A percentile compares a stretch with the other conserved stretches of the same genome.
Evolutionary conservation across 495 filamentous ascomycete genomes (phyloP).

Genomic region (Penicillium flavigenum): DNA sequence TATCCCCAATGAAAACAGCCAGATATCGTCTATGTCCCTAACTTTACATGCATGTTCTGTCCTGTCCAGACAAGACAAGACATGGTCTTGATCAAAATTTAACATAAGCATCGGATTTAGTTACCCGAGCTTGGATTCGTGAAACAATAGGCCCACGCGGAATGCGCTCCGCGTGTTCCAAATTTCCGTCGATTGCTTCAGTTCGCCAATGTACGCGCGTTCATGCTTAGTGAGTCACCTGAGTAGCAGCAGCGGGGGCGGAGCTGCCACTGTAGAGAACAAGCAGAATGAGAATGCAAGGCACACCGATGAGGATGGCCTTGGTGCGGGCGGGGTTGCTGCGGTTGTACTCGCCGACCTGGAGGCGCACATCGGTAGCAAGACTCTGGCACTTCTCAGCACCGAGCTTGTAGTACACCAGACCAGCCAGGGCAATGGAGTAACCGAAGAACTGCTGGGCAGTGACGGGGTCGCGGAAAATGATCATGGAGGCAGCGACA

Average conservation of each 20-base stretch:
- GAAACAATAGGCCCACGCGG: conserved; percentile 15
- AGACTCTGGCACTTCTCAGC: conserved; percentile 70
- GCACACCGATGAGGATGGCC: conserved; percentile 55
- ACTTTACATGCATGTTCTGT: conserved; percentile 17
- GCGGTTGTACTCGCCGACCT: conserved; percentile 51
- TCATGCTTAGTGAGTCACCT: conserved; percentile 23
- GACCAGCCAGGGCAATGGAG: conserved; percentile 81
- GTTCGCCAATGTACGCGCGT: conserved; percentile 2
- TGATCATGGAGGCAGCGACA: conserved; percentile 78
- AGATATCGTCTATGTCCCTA: conserved; percentile 13
- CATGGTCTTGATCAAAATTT: conserved; percentile 15
- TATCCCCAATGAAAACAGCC: conserved; percentile 4
- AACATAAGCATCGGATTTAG: conserved; percentile 12
- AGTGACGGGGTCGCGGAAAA: conserved; percentile 80
- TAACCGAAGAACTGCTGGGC: conserved; percentile 92
- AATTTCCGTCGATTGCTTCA: conserved; percentile 13
- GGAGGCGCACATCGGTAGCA: conserved; percentile 54
- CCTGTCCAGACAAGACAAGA: conserved; percentile 18
- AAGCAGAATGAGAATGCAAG: conserved; percentile 58
- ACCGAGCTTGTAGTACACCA: conserved; percentile 96
- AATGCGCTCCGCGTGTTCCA: conserved; percentile 7
- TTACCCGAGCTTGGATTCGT: conserved; percentile 14
- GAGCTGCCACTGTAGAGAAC: conserved; percentile 47
- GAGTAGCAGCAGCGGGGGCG: conserved; percentile 12
- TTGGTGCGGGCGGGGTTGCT: conserved; percentile 67